Percentiles rank a stretch among this genome's conserved stretches.
These are phyloP conservation scores for Camelina neglecta DNA, from an alignment of 345 rosid genomes.

Conservation along the genomic window DNA sequence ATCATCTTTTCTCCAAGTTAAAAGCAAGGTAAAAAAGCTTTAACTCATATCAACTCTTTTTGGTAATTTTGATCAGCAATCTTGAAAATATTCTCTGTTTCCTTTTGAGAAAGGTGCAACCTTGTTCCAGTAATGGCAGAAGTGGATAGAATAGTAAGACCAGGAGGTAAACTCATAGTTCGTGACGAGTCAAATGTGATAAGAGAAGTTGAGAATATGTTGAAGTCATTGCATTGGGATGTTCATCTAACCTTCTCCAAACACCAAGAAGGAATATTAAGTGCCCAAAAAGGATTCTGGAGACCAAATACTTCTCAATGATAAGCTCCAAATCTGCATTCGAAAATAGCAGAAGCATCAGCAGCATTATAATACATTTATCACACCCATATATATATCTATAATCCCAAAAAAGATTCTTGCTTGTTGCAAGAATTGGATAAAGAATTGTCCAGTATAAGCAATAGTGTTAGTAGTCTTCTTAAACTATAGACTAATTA, in stretches of 20 bases:
- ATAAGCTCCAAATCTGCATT: slow-evolving; percentile 25
- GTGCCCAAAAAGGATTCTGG: slow-evolving; percentile 94
- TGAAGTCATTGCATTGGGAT: slow-evolving; percentile 85
- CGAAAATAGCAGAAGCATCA: slow-evolving; percentile 6
- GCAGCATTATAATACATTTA: slow-evolving; percentile 6
- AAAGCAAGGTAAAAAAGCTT: slow-evolving; percentile 54
- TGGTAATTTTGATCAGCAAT: not conserved
- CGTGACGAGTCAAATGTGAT: slow-evolving; percentile 67
- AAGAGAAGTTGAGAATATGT: slow-evolving; percentile 73
- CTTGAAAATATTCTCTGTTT: not conserved
- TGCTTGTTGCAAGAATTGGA: slow-evolving; percentile 26
- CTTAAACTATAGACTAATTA: slow-evolving; percentile 41
- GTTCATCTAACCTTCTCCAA: slow-evolving; percentile 77
- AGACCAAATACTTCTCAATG: slow-evolving; percentile 62
- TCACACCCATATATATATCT: slow-evolving; percentile 15
- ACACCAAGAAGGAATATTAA: slow-evolving; percentile 78
- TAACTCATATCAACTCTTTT: not conserved
- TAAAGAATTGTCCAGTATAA: slow-evolving; percentile 26
- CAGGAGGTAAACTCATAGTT: slow-evolving; percentile 86
- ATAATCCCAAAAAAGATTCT: slow-evolving; percentile 2
- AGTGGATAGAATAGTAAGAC: slow-evolving; percentile 87
- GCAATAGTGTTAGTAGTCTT: slow-evolving; percentile 34
- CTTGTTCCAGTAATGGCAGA: slow-evolving; percentile 85
- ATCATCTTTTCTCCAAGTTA: slow-evolving; percentile 89
- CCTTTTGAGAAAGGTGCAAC: slow-evolving; percentile 66